Conservation (phyloP, 2,329 filamentous ascomycete genomes). For the Nothomitra cinnamomea region DNA sequence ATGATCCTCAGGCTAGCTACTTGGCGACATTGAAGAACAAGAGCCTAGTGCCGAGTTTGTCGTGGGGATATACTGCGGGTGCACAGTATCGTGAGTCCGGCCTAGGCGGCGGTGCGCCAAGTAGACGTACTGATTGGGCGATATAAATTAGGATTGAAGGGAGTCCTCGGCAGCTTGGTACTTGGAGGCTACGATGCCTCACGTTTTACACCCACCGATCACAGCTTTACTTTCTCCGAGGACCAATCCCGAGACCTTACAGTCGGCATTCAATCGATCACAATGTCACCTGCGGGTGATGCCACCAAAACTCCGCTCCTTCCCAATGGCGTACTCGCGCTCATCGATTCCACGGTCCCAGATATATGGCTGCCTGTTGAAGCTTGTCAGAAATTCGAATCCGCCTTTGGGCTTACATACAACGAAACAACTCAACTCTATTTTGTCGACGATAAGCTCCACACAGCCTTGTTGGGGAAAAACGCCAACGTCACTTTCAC, state of each 20-base stretch:
- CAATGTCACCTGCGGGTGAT: background rate
- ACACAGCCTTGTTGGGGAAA: constrained; percentile 14
- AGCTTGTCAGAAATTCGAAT: constrained; percentile 19
- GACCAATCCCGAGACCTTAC: background rate
- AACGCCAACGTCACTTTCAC: constrained; percentile 18
- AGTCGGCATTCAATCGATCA: constrained; percentile 3
- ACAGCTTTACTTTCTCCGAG: constrained; percentile 22
- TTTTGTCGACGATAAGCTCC: constrained; percentile 15
- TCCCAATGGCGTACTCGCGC: constrained; percentile 11
- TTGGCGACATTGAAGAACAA: constrained; percentile 17
- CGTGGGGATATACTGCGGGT: constrained; percentile 23
- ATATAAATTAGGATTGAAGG: too few species aligned
- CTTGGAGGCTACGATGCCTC: constrained; percentile 53
- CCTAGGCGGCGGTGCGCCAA: too few species aligned
- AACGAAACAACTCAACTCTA: constrained; percentile 17
- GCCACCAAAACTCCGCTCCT: background rate
- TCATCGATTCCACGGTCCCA: constrained; percentile 20
- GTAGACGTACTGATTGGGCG: too few species aligned
- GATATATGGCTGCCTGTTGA: constrained; percentile 19
- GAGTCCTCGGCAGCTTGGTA: constrained; percentile 35
- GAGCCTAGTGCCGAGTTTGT: constrained; percentile 20
- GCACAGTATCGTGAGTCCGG: constrained; percentile 6
- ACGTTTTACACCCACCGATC: constrained; percentile 37
- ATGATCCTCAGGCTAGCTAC: constrained; percentile 17
- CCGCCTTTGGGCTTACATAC: constrained; percentile 18